phyloP scores from a whole-genome alignment of 345 rosid genomes.

The Brassica juncea region DNA sequence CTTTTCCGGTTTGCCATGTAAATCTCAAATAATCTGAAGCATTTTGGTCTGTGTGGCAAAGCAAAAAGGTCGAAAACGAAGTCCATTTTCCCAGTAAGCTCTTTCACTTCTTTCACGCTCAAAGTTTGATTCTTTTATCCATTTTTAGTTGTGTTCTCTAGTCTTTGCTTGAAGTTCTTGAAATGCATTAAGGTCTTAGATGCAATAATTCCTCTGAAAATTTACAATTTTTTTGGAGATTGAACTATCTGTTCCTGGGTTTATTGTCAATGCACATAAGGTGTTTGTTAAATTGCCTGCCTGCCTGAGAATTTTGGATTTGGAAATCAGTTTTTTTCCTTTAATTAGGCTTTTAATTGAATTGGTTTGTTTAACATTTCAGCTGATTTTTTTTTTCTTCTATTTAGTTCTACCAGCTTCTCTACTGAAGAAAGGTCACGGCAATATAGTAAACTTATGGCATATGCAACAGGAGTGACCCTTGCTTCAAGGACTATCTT shows the following conservation, averaged over 20 bases:
- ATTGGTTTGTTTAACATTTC: background rate
- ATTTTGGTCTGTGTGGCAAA: slow-evolving; percentile 14
- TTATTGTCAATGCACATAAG: slow-evolving; percentile 20
- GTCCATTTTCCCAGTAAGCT: slow-evolving; percentile 32
- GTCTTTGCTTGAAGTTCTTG: background rate
- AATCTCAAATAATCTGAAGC: background rate
- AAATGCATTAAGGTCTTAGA: background rate
- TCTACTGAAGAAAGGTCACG: background rate
- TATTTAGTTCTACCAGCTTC: slow-evolving; percentile 15
- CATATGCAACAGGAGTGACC: slow-evolving; percentile 40
- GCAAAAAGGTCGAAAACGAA: slow-evolving; percentile 32
- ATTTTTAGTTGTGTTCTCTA: slow-evolving; percentile 8
- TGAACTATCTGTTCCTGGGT: background rate
- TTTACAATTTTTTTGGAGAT: too few species aligned
- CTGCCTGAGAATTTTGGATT: background rate
- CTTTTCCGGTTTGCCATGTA: background rate
- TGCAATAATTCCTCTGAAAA: background rate
- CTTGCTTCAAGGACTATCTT: slow-evolving; percentile 45
- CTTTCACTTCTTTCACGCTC: slow-evolving; percentile 16
- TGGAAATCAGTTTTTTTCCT: background rate
- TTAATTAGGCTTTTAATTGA: background rate
- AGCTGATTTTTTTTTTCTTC: slow-evolving; percentile 16
- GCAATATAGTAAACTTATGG: background rate
- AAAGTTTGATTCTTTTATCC: background rate
- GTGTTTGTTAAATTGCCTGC: slow-evolving; percentile 34